A percentile compares a stretch with the other conserved stretches of the same genome.
phyloP scores from a whole-genome alignment of 2,329 filamentous ascomycete species.

The Cladosporium cucumerinum region DNA sequence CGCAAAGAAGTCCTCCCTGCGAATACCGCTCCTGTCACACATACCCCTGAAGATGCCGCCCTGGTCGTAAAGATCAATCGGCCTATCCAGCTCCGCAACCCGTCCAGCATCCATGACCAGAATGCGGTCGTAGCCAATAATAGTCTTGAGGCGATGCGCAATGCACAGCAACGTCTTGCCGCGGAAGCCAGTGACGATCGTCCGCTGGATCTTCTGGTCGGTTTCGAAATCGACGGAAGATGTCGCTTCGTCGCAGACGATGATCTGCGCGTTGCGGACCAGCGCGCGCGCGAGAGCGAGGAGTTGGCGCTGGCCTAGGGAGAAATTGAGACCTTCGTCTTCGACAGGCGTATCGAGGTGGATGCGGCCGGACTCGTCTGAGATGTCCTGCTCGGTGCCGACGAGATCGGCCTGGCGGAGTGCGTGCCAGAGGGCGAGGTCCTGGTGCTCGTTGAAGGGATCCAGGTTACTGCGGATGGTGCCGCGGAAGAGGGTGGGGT shows the following conservation, averaged over 20 bases:
- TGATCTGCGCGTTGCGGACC: conserved; percentile 83
- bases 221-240: conserved; percentile 93
- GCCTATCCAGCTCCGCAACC: conserved; percentile 83
- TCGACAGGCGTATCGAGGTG: conserved; percentile 83
- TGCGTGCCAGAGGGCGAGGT: conserved; percentile 74
- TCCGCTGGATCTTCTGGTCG: conserved; percentile 89
- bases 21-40: conserved; percentile 83
- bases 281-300: conserved; percentile 92
- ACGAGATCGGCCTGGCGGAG: conserved; percentile 74
- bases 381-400: conserved; percentile 46
- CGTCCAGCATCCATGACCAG: conserved; percentile 90
- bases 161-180: conserved; percentile 90
- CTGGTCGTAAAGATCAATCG: conserved; percentile 67
- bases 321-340: conserved; percentile 95
- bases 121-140: conserved; percentile 88
- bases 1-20: conserved; percentile 47
- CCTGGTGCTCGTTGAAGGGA: conserved; percentile 73
- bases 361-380: conserved; percentile 57
- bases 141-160: conserved; percentile 85
- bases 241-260: conserved; percentile 95
- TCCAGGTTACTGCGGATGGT: conserved; percentile 78
- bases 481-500: conserved; percentile 77
- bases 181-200: conserved; percentile 78
- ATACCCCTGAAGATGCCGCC: conserved; percentile 82
- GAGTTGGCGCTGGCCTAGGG: conserved; percentile 87